These are phyloP conservation scores for Elaeis guineensis DNA, from an alignment of 176 grass and related monocot species.

Conservation along the genomic window DNA sequence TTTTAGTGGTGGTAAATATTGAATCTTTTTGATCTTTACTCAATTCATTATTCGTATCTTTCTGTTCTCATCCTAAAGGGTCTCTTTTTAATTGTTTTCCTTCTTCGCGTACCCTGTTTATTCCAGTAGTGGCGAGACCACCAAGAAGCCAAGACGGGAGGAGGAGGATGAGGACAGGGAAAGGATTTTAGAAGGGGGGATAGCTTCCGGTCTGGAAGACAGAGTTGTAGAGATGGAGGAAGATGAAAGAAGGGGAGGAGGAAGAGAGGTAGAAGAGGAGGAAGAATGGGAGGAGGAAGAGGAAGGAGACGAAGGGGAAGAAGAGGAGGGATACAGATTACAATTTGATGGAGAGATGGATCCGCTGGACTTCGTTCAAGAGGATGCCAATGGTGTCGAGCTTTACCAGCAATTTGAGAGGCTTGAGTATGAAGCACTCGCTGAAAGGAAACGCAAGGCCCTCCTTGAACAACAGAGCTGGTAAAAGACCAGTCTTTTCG, in stretches of 20 bases:
- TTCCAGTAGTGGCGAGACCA: too few species aligned
- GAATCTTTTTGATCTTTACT: too few species aligned
- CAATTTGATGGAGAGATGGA: constrained; percentile 25
- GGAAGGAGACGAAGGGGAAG: constrained; percentile 24
- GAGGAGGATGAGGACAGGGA: too few species aligned
- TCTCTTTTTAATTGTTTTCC: too few species aligned
- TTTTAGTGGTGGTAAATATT: too few species aligned
- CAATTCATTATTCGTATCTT: too few species aligned
- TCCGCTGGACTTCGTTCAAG: constrained; percentile 29
- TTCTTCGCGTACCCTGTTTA: too few species aligned
- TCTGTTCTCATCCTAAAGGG: too few species aligned
- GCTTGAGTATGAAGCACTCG: constrained; percentile 57
- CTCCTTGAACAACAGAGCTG: constrained; percentile 27
- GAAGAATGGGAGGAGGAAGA: constrained; percentile 17
- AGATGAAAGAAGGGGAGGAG: not conserved
- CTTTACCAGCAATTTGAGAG: constrained; percentile 36
- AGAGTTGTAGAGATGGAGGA: constrained; percentile 11
- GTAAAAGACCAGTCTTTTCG: not conserved
- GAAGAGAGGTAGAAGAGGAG: not conserved
- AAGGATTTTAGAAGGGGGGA: too few species aligned
- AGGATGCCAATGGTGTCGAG: constrained; percentile 22
- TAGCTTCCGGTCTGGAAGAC: not conserved
- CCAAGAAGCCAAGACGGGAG: too few species aligned
- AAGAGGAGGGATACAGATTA: constrained; percentile 24
- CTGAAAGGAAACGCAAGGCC: constrained; percentile 57